Evolutionary conservation across 2,329 filamentous ascomycete genomes (phyloP), one percentile per base, ranked within the genome.

Genomic region (Cytospora schulzeri): DNA sequence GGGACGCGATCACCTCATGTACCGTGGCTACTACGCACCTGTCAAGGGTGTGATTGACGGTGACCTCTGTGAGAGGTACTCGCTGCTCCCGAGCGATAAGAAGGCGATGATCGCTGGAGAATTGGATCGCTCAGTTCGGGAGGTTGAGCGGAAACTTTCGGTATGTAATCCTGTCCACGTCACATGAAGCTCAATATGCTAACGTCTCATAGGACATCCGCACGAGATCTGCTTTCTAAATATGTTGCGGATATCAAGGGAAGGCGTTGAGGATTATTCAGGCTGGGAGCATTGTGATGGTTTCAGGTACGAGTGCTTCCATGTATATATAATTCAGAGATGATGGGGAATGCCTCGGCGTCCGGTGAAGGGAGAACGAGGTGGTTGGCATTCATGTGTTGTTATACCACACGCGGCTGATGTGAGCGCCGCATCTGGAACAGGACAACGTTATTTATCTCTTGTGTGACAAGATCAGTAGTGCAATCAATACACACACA

Each of bases 31-130:
- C 78, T 99, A 98, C 76, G 92, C 92, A 8, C 96, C 95, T 0
- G 92, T 96, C 51, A 99, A 99, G 83, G 93, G 93, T 11, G 88
- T 96, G 31, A 97, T 99, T 71, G 95, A 99, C 77, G 95, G 95
- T 31, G 95, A 99, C 78, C 81, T 99, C 50, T 97, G 95, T 72
- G 95, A 99, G 81, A 86, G 93, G 70, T 99, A 92, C 77, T 87
- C 92, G 65, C 79, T 95, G 66, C 81, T 99, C 66, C 85, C 90
- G 29, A 90, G 89, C 70, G 94, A 97, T 72, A 93, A 92, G 81
- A 97, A 97, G 83, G 88, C 92, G 77, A 93, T 93, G 86, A 96
- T 99, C 80, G 94, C 94, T 2, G 93, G 86, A 58, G 94, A 98
- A 77, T 78, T 98, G 70, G 95, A 98, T 77, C 88, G 95, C 65